Conservation (phyloP, 1,284 basidiomycete genomes). For the Malassezia yamatoensis region DNA sequence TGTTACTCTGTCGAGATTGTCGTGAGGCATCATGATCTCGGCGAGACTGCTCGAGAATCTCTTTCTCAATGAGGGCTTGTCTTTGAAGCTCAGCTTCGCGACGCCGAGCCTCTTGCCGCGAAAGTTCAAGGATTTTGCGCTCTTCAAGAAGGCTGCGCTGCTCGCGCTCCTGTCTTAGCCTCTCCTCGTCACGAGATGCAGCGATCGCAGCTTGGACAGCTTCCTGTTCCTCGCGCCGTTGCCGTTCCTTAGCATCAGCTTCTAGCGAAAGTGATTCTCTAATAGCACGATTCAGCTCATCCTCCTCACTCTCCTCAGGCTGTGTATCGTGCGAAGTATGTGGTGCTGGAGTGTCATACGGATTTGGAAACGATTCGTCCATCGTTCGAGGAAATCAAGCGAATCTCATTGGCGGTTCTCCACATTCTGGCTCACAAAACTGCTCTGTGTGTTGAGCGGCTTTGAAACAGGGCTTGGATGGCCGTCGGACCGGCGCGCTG, state of each 20-base stretch:
- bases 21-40: conserved; percentile 13
- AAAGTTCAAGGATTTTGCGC: conserved; percentile 5
- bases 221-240: conserved; percentile 13
- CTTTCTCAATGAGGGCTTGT: conserved; percentile 13
- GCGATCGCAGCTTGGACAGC: conserved; percentile 12
- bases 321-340: not conserved
- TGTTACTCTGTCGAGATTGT: not conserved
- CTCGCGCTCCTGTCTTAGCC: conserved; percentile 1
- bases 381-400: not conserved
- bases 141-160: not conserved
- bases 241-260: conserved; percentile 47
- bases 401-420: conserved; percentile 1
- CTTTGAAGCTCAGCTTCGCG: conserved; percentile 17
- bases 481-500: not conserved
- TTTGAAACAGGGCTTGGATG: not conserved
- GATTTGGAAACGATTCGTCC: conserved; percentile 16
- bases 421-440: not conserved
- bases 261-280: conserved; percentile 42
- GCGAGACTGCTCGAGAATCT: conserved; percentile 16
- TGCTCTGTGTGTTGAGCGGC: too few relatives aligned
- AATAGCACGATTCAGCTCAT: conserved; percentile 39
- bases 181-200: conserved; percentile 8
- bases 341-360: conserved; percentile 7
- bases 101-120: conserved; percentile 11
- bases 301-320: conserved; percentile 10